Percentiles rank a stretch among this genome's conserved stretches.
phyloP scores from a whole-genome alignment of 2,329 filamentous ascomycete genomes.

The Proliferodiscus dingleyae region DNA sequence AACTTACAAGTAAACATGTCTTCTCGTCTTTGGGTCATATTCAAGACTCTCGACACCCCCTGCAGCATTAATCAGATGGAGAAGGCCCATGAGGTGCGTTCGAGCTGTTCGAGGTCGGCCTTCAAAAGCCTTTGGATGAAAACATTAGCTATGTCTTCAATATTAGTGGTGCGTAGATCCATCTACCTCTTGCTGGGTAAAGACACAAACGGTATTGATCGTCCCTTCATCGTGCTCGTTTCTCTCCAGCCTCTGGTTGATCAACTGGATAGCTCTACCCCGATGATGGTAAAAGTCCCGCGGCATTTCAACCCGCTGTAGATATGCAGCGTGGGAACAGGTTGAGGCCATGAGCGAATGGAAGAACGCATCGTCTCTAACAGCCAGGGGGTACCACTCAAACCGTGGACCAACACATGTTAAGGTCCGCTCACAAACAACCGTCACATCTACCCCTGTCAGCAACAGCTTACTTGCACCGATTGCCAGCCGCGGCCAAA shows the following conservation, averaged over 20 bases:
- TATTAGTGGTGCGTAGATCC: background rate
- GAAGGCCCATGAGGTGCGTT: constrained; percentile 15
- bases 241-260: constrained; percentile 16
- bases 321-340: constrained; percentile 17
- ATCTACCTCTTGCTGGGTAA: constrained; percentile 21
- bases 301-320: constrained; percentile 12
- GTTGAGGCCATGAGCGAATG: constrained; percentile 20
- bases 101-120: constrained; percentile 10
- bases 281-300: constrained; percentile 16
- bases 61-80: constrained; percentile 12
- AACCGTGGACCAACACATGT: constrained; percentile 19
- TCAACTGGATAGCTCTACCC: constrained; percentile 17
- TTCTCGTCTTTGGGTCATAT: constrained; percentile 11
- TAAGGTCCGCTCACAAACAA: constrained; percentile 12
- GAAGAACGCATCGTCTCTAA: constrained; percentile 22
- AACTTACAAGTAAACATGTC: constrained; percentile 17
- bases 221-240: constrained; percentile 20
- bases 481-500: no score
- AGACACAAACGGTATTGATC: constrained; percentile 18
- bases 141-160: background rate
- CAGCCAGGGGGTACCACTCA: constrained; percentile 22
- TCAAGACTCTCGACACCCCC: constrained; percentile 13
- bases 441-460: constrained; percentile 18
- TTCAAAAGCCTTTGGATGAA: constrained; percentile 9
- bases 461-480: no score